phyloP scores from a whole-genome alignment of 148 eudicot species.

The Vaccinium vitisidaea region DNA sequence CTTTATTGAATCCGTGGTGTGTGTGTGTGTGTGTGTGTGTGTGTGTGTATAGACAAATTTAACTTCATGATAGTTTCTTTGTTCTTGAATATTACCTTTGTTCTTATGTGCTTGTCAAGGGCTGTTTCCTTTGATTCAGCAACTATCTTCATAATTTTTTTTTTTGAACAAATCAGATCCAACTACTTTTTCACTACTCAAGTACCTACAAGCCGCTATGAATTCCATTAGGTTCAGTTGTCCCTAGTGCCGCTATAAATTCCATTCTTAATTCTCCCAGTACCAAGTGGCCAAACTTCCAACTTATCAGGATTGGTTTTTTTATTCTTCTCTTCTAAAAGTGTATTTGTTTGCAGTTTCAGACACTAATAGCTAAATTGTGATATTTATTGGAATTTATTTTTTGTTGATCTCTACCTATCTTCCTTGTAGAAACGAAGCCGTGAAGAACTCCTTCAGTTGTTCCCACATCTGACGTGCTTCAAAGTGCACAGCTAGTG shows the following conservation, averaged over 20 bases:
- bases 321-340: not conserved
- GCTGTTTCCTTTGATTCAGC: not conserved
- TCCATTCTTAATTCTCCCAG: no score
- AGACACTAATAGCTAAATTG: not conserved
- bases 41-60: no score
- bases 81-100: not conserved
- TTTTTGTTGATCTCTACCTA: not conserved
- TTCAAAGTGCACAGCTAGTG: constrained; percentile 89
- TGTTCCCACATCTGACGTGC: constrained; percentile 71
- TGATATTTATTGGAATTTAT: not conserved
- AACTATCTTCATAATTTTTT: not conserved
- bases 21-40: no score
- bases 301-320: not conserved
- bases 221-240: not conserved
- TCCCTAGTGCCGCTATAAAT: no score
- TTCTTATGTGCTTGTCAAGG: not conserved
- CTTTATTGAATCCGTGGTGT: no score
- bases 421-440: constrained; percentile 52
- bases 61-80: not conserved
- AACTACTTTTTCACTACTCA: not conserved
- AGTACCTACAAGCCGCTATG: not conserved
- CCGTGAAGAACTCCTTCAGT: constrained; percentile 64
- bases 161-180: not conserved
- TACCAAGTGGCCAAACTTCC: no score
- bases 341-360: not conserved